These are phyloP conservation scores for Candida odintsovae DNA, from an alignment of 805 yeast species.

Conservation along the genomic window DNA sequence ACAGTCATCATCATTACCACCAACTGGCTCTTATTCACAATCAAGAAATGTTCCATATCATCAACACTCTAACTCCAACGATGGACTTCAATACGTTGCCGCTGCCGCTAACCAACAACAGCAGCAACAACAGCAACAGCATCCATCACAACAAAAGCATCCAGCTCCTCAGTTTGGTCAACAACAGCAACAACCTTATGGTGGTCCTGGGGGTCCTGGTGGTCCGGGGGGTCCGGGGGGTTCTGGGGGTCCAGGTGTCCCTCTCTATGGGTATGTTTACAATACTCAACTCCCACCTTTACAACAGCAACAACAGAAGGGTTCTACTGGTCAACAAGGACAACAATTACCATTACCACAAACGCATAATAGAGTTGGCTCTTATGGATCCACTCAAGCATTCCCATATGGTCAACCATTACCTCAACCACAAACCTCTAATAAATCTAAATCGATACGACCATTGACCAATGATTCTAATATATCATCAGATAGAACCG, in stretches of 20 bases:
- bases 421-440: neutral
- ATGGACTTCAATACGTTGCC: neutral
- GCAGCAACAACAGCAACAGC: neutral
- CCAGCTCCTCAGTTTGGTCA: neutral
- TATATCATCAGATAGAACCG: slow-evolving; percentile 16
- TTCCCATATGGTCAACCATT: slow-evolving; percentile 4
- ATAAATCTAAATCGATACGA: slow-evolving; percentile 7
- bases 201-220: too few relatives aligned
- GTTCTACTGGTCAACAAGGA: slow-evolving; percentile 1
- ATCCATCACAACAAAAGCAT: neutral
- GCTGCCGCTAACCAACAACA: neutral
- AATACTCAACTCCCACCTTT: neutral
- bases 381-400: neutral
- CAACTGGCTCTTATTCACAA: slow-evolving; percentile 3
- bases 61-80: neutral
- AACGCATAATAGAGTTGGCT: slow-evolving; percentile 1
- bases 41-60: slow-evolving; percentile 6
- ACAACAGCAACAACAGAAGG: slow-evolving; percentile 5
- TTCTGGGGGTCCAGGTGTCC: slow-evolving; percentile 5
- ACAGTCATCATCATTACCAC: slow-evolving; percentile 4
- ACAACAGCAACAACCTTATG: neutral
- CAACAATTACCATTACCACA: slow-evolving; percentile 8
- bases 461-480: slow-evolving; percentile 14
- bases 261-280: neutral
- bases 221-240: too few relatives aligned